Percentiles rank a stretch among this genome's conserved stretches.
These are phyloP conservation scores for Circinella minor DNA, from an alignment of 371 early-diverging fungal species.

Conservation along the genomic window DNA sequence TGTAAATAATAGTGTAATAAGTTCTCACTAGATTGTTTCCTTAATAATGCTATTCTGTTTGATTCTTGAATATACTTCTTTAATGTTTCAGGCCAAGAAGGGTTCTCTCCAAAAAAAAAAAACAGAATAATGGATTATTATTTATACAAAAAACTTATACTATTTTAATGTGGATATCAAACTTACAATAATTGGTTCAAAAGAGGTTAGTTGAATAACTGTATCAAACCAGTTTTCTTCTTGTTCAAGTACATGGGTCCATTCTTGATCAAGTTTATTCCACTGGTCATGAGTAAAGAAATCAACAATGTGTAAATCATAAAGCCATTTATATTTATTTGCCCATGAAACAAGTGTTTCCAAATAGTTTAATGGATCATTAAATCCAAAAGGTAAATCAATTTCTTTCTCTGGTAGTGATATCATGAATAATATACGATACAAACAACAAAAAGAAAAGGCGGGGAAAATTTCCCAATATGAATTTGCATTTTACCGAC, in stretches of 20 bases:
- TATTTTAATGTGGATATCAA: background rate
- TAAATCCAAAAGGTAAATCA: slow-evolving; percentile 13
- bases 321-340: slow-evolving; percentile 41
- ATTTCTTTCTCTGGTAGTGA: background rate
- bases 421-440: background rate
- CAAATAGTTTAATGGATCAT: slow-evolving; percentile 32
- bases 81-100: slow-evolving; percentile 21
- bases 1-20: too few relatives aligned
- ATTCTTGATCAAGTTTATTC: slow-evolving; percentile 48
- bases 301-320: slow-evolving; percentile 57
- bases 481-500: too few relatives aligned
- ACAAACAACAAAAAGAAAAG: background rate
- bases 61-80: slow-evolving; percentile 17
- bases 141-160: too few relatives aligned
- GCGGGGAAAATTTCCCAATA: background rate
- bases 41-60: slow-evolving; percentile 14
- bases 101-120: slow-evolving; percentile 6
- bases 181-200: slow-evolving; percentile 5
- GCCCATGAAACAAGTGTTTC: slow-evolving; percentile 32
- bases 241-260: slow-evolving; percentile 44
- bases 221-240: slow-evolving; percentile 10
- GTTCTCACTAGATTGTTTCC: background rate
- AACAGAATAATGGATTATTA: background rate
- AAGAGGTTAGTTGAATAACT: background rate
- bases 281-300: slow-evolving; percentile 55